Conservation (phyloP, 2,329 filamentous ascomycete genomes). For the Claviceps paspali region DNA sequence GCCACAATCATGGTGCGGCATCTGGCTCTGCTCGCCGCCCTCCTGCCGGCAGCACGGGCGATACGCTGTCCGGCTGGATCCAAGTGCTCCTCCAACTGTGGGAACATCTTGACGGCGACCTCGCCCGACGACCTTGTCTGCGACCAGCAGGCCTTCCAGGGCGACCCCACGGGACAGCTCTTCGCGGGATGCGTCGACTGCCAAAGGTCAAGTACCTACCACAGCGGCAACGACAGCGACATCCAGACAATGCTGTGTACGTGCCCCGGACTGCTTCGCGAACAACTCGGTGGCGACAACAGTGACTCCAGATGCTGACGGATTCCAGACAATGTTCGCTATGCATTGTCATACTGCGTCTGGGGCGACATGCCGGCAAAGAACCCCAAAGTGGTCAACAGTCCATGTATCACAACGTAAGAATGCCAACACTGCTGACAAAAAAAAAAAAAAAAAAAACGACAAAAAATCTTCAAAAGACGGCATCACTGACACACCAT, state of each 20-base stretch:
- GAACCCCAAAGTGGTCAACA: constrained; percentile 24
- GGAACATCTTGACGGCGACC: constrained; percentile 35
- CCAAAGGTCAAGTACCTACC: constrained; percentile 34
- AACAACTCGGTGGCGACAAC: too few relatives aligned
- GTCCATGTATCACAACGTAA: constrained; percentile 38
- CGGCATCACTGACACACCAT: constrained; percentile 7
- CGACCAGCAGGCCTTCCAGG: constrained; percentile 23
- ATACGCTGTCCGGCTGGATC: constrained; percentile 32
- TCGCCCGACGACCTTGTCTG: constrained; percentile 33
- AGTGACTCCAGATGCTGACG: too few relatives aligned
- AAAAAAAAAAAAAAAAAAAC: too few relatives aligned
- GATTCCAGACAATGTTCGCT: constrained; percentile 43
- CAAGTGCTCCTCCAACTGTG: constrained; percentile 34
- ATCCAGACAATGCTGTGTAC: constrained; percentile 39
- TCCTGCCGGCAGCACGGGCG: constrained; percentile 11
- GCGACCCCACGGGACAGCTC: constrained; percentile 26
- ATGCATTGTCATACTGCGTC: constrained; percentile 38
- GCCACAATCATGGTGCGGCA: too few relatives aligned
- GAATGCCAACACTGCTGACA: neutral
- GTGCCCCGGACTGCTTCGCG: too few relatives aligned
- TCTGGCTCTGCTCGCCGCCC: too few relatives aligned
- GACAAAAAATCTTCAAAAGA: too few relatives aligned
- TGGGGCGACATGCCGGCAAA: constrained; percentile 27
- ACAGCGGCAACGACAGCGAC: constrained; percentile 31
- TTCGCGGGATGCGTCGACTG: constrained; percentile 37